A percentile compares a stretch with the other conserved stretches of the same genome.
Conservation (phyloP, 768 basidiomycete species). For the Gloeostereum incarnatum region DNA sequence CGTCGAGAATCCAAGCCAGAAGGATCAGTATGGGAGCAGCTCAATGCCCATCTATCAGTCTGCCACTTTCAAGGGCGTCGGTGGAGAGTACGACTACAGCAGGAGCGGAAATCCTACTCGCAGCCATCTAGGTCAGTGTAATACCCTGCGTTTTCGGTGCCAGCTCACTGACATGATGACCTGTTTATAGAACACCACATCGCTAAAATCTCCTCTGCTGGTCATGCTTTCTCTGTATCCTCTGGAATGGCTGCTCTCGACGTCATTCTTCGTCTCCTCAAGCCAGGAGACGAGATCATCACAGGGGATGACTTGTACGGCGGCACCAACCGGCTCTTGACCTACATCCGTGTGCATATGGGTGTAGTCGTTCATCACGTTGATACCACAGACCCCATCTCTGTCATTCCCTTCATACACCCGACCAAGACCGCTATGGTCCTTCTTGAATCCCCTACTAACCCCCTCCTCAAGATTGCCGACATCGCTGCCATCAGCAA, state of each 20-base stretch:
- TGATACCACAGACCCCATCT: conserved; percentile 74
- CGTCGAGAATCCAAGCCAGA: conserved; percentile 83
- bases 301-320: conserved; percentile 98
- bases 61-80: conserved; percentile 93
- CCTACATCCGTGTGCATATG: conserved; percentile 79
- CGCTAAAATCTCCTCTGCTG: conserved; percentile 91
- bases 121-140: conserved; percentile 73
- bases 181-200: conserved; percentile 78
- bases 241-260: conserved; percentile 99
- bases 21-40: conserved; percentile 93
- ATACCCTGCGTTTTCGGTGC: conserved; percentile 4
- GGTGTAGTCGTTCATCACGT: conserved; percentile 90
- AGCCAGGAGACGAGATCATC: conserved; percentile 92
- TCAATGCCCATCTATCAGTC: conserved; percentile 98
- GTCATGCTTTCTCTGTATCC: conserved; percentile 84
- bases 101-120: conserved; percentile 96
- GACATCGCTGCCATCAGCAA: conserved; percentile 80
- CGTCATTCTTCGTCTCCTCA: conserved; percentile 86
- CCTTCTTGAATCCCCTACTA: conserved; percentile 93
- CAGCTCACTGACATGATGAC: neutral
- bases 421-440: conserved; percentile 86
- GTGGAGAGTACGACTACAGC: conserved; percentile 86
- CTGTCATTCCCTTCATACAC: conserved; percentile 54
- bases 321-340: conserved; percentile 91
- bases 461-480: conserved; percentile 91